These are phyloP conservation scores for Lecanicillium sp. DNA, from an alignment of 2,329 filamentous ascomycete species.

Conservation along the genomic window DNA sequence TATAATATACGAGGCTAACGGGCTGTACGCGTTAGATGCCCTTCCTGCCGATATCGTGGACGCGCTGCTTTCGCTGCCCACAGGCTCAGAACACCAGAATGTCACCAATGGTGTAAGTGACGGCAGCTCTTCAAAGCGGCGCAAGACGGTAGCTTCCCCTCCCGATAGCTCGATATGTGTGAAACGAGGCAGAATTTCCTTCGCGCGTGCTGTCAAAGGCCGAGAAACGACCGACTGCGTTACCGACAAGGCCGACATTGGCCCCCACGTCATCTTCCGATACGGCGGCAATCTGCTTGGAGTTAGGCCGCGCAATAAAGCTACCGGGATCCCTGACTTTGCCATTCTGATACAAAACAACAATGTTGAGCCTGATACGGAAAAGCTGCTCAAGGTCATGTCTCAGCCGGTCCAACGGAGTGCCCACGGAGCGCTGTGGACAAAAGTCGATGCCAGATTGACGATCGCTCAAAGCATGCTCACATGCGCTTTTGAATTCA, in stretches of 20 bases:
- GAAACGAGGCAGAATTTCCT: conserved; percentile 19
- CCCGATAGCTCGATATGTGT: conserved; percentile 21
- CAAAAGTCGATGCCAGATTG: conserved; percentile 22
- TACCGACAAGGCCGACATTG: conserved; percentile 18
- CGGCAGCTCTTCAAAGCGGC: conserved; percentile 25
- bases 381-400: conserved; percentile 16
- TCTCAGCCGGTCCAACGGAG: not conserved
- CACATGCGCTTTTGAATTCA: conserved; percentile 23
- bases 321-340: not conserved
- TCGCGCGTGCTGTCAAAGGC: conserved; percentile 23
- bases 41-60: conserved; percentile 22
- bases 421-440: conserved; percentile 31
- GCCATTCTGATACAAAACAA: not conserved
- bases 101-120: conserved; percentile 1
- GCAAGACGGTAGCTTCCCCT: conserved; percentile 20
- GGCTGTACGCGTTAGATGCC: no score
- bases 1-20: no score
- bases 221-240: conserved; percentile 7
- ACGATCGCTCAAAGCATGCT: conserved; percentile 4
- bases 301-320: conserved; percentile 2
- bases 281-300: conserved; percentile 3
- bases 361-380: not conserved
- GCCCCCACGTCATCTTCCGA: conserved; percentile 11
- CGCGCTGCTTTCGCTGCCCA: conserved; percentile 20
- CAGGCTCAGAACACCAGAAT: conserved; percentile 13